Evolutionary conservation across 2,329 filamentous ascomycete genomes (phyloP), one percentile per base, ranked within the genome.

Genomic region (Fusarium gaditjirri): DNA sequence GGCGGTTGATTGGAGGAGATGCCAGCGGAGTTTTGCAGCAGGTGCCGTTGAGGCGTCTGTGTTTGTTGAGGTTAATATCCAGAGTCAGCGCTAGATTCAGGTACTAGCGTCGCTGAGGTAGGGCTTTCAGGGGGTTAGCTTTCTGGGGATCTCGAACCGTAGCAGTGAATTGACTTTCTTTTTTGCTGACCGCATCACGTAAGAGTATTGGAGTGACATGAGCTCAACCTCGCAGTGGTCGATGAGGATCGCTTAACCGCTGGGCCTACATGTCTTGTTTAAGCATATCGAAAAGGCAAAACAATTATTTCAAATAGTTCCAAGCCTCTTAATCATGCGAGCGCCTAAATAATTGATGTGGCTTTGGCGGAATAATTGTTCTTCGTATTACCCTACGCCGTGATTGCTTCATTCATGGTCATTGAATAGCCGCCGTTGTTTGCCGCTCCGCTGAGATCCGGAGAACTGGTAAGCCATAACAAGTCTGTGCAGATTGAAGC

Each of bases 71-170:
- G 11, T 46, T 35, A 47, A 46, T 35, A 11, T 56, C 21, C 12
- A 47, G 39, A 25, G 49, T 47, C 53, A 47, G 53, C 53, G 53
- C 41, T 56, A 56, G 39, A 49, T n/a, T 36, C 54, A 56, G 54
- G 54, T 49, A 56, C 54, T 44, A 43, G 52, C 38, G 27, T 2
- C 13, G 17, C 27, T 33, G 31, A 46, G 29, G 35, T 11, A 55
- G 17, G 52, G 52, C 53, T 33, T n/a, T 13, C 39, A 47, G 53
- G 53, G 33, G 54, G 41, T 27, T 33, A 10, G 10, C 4, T 11
- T 31, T 47, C 23, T 56, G 23, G 29, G 16, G 25, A 29, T 54
- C 36, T 54, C 33, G 52, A 54, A 54, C 21, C n/a, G 6, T 23
- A 39, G 10, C 25, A 1, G 6, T 43, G 36, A 27, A 27, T 27